Evolutionary conservation across 495 filamentous ascomycete species (phyloP).

Genomic region (Neurospora tetraspora): DNA sequence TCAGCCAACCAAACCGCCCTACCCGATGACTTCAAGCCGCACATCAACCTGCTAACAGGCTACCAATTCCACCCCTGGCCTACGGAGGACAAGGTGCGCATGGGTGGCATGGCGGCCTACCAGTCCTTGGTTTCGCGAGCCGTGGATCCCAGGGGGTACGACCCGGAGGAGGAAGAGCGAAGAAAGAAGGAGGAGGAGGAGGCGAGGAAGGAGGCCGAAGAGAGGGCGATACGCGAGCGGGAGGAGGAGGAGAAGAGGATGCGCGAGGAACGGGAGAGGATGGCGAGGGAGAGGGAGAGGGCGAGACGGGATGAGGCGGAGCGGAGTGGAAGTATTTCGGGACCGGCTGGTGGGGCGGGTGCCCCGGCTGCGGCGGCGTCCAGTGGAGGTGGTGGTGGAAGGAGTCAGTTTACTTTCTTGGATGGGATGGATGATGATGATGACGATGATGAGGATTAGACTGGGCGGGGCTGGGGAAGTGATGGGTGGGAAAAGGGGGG

Average conservation of each 20-base stretch:
- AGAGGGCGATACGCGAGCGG: constrained; percentile 32
- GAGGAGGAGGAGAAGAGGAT: constrained; percentile 31
- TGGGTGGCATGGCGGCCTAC: constrained; percentile 51
- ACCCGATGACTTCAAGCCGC: constrained; percentile 29
- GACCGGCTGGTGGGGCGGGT: neutral
- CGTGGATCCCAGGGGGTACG: constrained; percentile 45
- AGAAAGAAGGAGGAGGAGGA: constrained; percentile 30
- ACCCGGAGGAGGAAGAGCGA: constrained; percentile 39
- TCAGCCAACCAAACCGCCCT: constrained; percentile 15
- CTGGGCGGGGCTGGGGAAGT: neutral
- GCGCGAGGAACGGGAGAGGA: constrained; percentile 27
- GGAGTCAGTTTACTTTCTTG: constrained; percentile 44
- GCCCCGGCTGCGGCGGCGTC: neutral
- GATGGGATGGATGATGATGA: constrained; percentile 44
- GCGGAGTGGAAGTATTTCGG: constrained; percentile 26
- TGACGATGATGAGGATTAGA: constrained; percentile 26
- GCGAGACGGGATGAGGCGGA: constrained; percentile 34
- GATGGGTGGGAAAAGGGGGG: neutral
- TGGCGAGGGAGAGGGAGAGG: constrained; percentile 28
- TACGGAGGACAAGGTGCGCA: constrained; percentile 47
- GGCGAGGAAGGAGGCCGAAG: constrained; percentile 28
- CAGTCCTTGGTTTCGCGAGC: constrained; percentile 48
- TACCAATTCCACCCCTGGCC: constrained; percentile 61
- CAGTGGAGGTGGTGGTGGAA: constrained; percentile 12
- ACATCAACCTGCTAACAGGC: constrained; percentile 41